Conservation (phyloP, 352 stramenopile species). For the Phytophthora uliginosa region DNA sequence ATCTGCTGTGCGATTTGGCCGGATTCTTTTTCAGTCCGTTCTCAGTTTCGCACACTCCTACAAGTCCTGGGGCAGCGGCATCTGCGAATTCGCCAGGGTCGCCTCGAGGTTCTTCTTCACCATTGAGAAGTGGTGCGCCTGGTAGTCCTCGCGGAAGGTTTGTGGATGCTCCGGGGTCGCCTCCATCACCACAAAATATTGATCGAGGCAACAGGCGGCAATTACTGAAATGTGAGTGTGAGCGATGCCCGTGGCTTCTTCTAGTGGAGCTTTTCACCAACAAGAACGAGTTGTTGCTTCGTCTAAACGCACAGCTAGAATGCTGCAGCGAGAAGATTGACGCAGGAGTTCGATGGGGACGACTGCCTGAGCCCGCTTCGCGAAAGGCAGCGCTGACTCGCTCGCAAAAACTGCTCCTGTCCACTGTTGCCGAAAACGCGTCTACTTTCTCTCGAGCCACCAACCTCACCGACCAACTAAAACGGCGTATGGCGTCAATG, state of each 20-base stretch:
- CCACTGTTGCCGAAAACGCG: conserved; percentile 48
- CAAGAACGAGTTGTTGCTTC: conserved; percentile 80
- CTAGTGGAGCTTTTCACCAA: conserved; percentile 78
- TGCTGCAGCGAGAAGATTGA: conserved; percentile 84
- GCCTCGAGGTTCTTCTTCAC: conserved; percentile 26
- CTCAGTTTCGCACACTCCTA: conserved; percentile 27
- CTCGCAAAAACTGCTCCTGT: conserved; percentile 74
- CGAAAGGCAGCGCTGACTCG: conserved; percentile 71
- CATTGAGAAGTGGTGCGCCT: conserved; percentile 24
- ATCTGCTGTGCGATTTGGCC: conserved; percentile 72
- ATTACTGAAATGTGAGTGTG: conserved; percentile 75
- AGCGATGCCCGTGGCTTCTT: conserved; percentile 79
- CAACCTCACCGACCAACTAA: conserved; percentile 69
- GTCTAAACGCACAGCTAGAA: conserved; percentile 74
- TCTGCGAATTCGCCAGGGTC: conserved; percentile 13
- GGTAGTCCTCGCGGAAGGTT: conserved; percentile 34
- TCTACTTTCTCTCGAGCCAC: conserved; percentile 42
- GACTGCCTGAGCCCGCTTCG: conserved; percentile 70
- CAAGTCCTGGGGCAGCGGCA: conserved; percentile 18
- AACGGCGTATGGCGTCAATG: conserved; percentile 59
- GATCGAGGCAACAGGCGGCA: conserved; percentile 48
- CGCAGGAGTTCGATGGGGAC: conserved; percentile 76
- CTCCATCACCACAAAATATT: conserved; percentile 35
- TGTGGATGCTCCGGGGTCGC: conserved; percentile 22
- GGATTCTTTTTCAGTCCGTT: conserved; percentile 72